Evolutionary conservation across 371 early-diverging fungal species (phyloP).

Genomic region (Basidiobolus meristosporus): DNA sequence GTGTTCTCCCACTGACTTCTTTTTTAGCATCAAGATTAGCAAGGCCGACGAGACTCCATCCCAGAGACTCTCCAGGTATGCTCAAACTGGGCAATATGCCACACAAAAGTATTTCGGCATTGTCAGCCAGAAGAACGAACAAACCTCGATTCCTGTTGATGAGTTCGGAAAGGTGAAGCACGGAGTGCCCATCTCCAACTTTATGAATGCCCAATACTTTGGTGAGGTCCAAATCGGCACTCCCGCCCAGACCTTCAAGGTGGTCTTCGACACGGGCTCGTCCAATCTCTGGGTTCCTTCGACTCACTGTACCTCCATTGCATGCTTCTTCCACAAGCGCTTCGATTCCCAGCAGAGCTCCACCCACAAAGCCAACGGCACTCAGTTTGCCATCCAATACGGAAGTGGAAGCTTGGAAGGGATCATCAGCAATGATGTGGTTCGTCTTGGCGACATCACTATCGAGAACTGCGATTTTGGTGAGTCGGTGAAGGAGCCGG

Average conservation of each 20-base stretch:
- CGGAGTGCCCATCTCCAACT: constrained; percentile 79
- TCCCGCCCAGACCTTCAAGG: constrained; percentile 74
- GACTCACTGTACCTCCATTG: constrained; percentile 78
- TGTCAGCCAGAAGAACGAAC: constrained; percentile 13
- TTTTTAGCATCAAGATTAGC: constrained; percentile 44
- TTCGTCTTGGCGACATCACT: constrained; percentile 46
- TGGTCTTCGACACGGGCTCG: constrained; percentile 89
- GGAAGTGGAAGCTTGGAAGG: constrained; percentile 87
- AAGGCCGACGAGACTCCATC: constrained; percentile 38
- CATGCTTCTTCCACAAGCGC: constrained; percentile 79
- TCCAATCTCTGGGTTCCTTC: constrained; percentile 94
- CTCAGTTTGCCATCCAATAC: constrained; percentile 76
- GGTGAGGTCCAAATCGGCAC: constrained; percentile 70
- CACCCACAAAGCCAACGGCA: constrained; percentile 67
- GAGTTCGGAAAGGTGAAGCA: constrained; percentile 33
- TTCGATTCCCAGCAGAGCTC: constrained; percentile 54
- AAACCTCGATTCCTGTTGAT: constrained; percentile 21
- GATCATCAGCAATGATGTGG: constrained; percentile 55
- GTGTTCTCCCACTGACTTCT: too few relatives aligned
- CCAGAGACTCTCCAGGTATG: constrained; percentile 34
- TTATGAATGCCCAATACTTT: constrained; percentile 89
- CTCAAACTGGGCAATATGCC: constrained; percentile 34
- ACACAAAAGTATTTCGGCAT: constrained; percentile 60
- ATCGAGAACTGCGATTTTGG: constrained; percentile 63
- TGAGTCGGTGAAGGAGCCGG: constrained; percentile 83